Evolutionary conservation across 768 basidiomycete species (phyloP).

Genomic region (Kondoa subrosea): DNA sequence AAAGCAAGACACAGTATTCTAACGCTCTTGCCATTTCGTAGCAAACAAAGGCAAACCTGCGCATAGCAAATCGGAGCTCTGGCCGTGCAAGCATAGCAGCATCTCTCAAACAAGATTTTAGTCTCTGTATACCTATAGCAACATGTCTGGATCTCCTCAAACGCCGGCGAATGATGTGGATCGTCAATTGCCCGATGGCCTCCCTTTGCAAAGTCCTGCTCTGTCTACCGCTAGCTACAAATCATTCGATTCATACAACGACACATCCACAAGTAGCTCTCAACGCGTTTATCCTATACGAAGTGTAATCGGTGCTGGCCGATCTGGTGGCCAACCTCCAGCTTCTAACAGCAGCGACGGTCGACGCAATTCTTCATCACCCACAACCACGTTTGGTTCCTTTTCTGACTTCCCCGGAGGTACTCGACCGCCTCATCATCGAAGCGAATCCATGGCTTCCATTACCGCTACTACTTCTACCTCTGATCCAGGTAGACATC

Average conservation of each 20-base stretch:
- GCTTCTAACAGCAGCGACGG: not conserved
- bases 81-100: no score
- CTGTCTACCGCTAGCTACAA: not conserved
- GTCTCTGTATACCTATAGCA: no score
- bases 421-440: not conserved
- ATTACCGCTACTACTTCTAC: not conserved
- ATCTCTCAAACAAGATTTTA: no score
- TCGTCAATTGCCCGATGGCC: not conserved
- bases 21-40: no score
- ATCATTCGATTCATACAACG: not conserved
- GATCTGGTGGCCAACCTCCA: not conserved
- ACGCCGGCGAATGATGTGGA: no score
- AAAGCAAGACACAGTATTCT: no score
- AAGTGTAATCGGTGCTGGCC: not conserved
- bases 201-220: not conserved
- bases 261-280: not conserved
- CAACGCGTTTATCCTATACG: not conserved
- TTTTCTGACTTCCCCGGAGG: not conserved
- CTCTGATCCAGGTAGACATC: not conserved
- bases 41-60: no score
- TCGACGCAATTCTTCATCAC: not conserved
- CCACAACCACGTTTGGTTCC: not conserved
- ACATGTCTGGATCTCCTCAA: no score
- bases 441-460: not conserved
- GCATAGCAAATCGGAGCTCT: no score